Base-by-base conservation (phyloP, 352 stramenopile species). In the Thalassiosira mediterranea region DNA sequence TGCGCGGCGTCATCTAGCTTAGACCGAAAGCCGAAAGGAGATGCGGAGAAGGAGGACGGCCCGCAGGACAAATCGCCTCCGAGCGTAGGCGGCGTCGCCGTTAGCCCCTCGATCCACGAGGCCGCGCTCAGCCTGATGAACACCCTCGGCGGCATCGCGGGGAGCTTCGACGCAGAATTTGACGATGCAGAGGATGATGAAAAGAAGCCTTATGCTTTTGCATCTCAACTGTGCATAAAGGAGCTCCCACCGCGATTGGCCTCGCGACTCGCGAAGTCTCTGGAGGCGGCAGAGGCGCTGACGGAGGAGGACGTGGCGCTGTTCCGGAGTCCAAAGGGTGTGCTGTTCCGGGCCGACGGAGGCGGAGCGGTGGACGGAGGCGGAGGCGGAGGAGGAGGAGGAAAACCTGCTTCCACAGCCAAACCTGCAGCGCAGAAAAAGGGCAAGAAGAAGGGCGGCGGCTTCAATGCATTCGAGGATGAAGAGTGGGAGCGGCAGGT, bases 401-500 rank as follows among this genome's bases (percentile, higher is more conserved):
- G 48, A 23, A 54, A 29, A 62, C 37, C 29, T 10, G 8, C 51
- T 26, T 59, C 42, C 8, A 51, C 47, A 2, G 34, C 29, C 17
- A 52, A 54, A 37, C n/a, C 56, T 17, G 29, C 23, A 13, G 42
- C 64, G 17, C 60, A 77, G 25, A 76, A 74, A 60, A 86, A 83
- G 62, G 67, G 7, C 15, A 75, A 73, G 32, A 79, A 79, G 25
- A 84, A 68, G 40, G 60, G 53, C 5, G 56, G 44, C 7, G 73
- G 68, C 51, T 84, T 66, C 26, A 67, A 59, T 60, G 34, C 56
- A 8, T 74, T 82, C 37, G 86, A 90, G 54, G 87, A 93, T 11
- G 89, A 93, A 58, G 87, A 92, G 73, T 94, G 89, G 89, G 89
- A 94, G 40, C 34, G 76, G 11, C 79, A 94, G 60, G 76, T 93